phyloP scores from a whole-genome alignment of 2,329 filamentous ascomycete genomes.

The Aspergillus ustus region DNA sequence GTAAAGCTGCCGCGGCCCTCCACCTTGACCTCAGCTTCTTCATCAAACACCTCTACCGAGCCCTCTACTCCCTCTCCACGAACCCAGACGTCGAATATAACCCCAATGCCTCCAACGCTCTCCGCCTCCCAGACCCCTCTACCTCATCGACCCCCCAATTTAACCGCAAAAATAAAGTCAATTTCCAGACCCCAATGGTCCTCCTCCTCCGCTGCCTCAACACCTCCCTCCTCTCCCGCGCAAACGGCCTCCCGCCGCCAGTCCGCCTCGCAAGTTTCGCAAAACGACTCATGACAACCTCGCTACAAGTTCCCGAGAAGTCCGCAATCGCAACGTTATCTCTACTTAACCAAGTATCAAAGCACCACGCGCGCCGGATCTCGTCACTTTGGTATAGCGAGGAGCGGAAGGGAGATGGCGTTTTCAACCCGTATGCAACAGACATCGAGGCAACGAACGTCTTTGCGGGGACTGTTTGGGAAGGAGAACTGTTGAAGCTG shows the following conservation, averaged over 20 bases:
- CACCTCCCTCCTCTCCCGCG: conserved; percentile 77
- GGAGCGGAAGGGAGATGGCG: conserved; percentile 87
- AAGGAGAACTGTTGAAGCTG: conserved; percentile 80
- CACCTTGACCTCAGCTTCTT: conserved; percentile 95
- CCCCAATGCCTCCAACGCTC: conserved; percentile 64
- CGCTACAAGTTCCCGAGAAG: conserved; percentile 89
- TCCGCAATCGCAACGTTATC: conserved; percentile 79
- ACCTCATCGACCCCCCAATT: conserved; percentile 45
- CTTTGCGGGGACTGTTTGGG: conserved; percentile 89
- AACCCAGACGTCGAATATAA: conserved; percentile 85
- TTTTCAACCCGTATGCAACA: conserved; percentile 73
- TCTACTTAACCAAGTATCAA: conserved; percentile 76
- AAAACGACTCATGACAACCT: conserved; percentile 83
- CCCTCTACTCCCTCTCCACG: conserved; percentile 75
- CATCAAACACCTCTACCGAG: conserved; percentile 89
- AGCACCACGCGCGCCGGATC: conserved; percentile 81
- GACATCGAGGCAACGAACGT: conserved; percentile 88
- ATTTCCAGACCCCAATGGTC: conserved; percentile 92
- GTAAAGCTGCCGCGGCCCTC: conserved; percentile 78
- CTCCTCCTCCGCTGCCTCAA: conserved; percentile 86
- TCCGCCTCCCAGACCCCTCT: conserved; percentile 71
- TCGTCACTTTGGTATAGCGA: conserved; percentile 91
- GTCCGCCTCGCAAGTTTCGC: conserved; percentile 87
- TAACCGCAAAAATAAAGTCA: conserved; percentile 71
- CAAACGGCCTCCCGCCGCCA: conserved; percentile 75